Evolutionary conservation across 257 asterid genomes (phyloP), one percentile per base, ranked within the genome.

Genomic region (Cordia subcordata): DNA sequence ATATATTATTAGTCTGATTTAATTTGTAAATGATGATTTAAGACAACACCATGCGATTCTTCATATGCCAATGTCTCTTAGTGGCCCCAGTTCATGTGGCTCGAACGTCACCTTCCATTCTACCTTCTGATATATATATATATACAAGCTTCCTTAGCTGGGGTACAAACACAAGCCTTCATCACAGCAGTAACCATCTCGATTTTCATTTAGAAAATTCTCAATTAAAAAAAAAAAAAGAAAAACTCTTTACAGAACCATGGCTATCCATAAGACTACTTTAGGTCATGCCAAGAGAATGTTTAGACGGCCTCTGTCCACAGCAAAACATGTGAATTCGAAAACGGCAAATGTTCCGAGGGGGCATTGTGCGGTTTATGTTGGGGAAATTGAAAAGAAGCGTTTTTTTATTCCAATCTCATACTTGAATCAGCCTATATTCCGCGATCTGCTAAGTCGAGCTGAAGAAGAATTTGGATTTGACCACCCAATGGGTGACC

Each of bases 321-420:
- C n/a, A n/a, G 8, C 44, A 39, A 39, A 39, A 39, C 44, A 39
- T 39, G 44, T 39, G n/a, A n/a, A n/a, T n/a, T n/a, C n/a, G n/a
- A n/a, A n/a, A n/a, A n/a, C n/a, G 12, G 44, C 42, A 23, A 58
- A 66, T 17, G 59, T 69, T 38, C 74, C 77, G 8, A 77, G 49
- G 45, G 82, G 82, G 11, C 51, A 60, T 23, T 66, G 58, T 23
- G 45, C 62, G 2, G 67, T 69, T 6, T 73, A 63, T 66, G 82
- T 77, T 52, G 79, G 79, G 54, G 69, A 73, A 45, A 14, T 19
- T 33, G 63, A 70, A 13, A 68, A 52, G 71, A 77, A 70, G 70
- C 52, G 67, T 10, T 64, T 44, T 20, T 58, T 73, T n/a, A 56
- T 68, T 40, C 78, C 81, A 0, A 22, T 78, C 0, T 19, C 73